phyloP scores from a whole-genome alignment of 179 eudicot species.

The Pouteria campechiana region DNA sequence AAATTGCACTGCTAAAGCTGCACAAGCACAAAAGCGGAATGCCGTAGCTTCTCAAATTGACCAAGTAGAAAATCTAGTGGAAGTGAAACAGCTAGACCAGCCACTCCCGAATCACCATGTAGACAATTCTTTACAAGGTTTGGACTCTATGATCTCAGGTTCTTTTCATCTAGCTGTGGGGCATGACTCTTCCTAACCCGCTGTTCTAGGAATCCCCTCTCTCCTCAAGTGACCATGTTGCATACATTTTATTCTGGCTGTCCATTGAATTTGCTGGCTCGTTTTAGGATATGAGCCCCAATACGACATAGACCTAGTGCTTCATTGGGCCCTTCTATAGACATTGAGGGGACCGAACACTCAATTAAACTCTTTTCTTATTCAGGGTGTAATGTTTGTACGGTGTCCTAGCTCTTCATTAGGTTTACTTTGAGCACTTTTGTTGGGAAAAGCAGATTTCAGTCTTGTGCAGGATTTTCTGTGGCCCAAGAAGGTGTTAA shows the following conservation, averaged over 20 bases:
- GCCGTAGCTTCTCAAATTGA: constrained; percentile 28
- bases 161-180: background rate
- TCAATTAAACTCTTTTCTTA: too few relatives aligned
- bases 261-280: background rate
- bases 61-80: constrained; percentile 37
- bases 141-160: background rate
- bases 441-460: too few relatives aligned
- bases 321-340: too few relatives aligned
- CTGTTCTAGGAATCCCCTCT: too few relatives aligned
- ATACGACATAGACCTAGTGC: too few relatives aligned
- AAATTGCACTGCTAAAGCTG: constrained; percentile 69
- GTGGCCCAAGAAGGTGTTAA: too few relatives aligned
- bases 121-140: constrained; percentile 51
- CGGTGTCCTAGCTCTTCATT: too few relatives aligned
- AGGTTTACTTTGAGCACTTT: too few relatives aligned
- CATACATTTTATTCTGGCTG: background rate
- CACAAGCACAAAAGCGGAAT: constrained; percentile 41
- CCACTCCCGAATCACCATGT: constrained; percentile 25
- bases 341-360: too few relatives aligned
- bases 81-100: constrained; percentile 37
- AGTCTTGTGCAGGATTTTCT: too few relatives aligned
- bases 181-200: background rate
- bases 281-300: background rate
- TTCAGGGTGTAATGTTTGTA: too few relatives aligned
- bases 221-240: too few relatives aligned